These are phyloP conservation scores for Cyamopsis tetragonoloba DNA, from an alignment of 306 rosid species.

Conservation along the genomic window DNA sequence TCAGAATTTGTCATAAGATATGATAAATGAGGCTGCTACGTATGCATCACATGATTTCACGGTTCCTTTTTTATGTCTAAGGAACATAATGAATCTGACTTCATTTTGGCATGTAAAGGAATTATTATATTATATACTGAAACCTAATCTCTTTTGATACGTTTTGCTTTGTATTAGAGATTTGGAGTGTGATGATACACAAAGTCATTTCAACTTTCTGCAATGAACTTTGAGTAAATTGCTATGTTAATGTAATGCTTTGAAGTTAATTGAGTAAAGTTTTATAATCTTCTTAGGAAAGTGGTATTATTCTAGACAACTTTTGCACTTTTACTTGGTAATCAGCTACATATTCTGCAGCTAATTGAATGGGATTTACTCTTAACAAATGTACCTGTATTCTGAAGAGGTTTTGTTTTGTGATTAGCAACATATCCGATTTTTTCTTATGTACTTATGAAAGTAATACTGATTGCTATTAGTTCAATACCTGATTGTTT, in stretches of 20 bases:
- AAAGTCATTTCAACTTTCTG: background rate
- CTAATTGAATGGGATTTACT: background rate
- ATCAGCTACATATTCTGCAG: background rate
- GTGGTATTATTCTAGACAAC: background rate
- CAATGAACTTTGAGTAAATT: background rate
- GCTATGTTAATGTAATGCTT: background rate
- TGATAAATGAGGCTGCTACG: too few relatives aligned
- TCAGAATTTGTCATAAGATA: too few relatives aligned
- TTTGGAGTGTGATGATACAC: background rate
- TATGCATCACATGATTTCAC: too few relatives aligned
- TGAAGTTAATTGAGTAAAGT: background rate
- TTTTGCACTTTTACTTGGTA: background rate
- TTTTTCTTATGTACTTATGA: background rate
- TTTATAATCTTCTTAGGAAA: background rate
- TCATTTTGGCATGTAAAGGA: background rate
- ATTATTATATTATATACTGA: background rate
- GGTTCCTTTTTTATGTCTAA: background rate
- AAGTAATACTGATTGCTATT: background rate
- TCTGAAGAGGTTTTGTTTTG: constrained; percentile 10
- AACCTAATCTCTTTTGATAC: background rate
- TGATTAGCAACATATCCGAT: constrained; percentile 3
- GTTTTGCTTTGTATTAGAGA: background rate
- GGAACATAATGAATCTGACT: background rate
- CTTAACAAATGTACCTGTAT: background rate
- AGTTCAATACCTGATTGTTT: background rate